phyloP scores from a whole-genome alignment of 768 basidiomycete genomes.

The Hirschioporus abietinus region DNA sequence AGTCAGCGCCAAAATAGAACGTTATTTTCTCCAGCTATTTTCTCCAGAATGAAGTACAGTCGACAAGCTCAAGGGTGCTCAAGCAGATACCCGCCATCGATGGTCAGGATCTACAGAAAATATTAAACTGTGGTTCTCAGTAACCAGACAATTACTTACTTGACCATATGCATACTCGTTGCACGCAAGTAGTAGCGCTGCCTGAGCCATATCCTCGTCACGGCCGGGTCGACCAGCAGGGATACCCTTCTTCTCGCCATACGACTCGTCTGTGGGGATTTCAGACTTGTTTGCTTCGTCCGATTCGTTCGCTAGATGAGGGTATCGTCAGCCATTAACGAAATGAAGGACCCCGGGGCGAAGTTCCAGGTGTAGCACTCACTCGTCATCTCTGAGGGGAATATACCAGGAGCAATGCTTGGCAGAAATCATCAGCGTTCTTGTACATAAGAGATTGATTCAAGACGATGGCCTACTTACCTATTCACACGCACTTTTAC shows the following conservation, averaged over 20 bases:
- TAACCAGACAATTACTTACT: constrained; percentile 16
- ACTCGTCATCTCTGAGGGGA: constrained; percentile 31
- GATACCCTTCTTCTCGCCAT: constrained; percentile 29
- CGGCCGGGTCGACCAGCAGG: constrained; percentile 29
- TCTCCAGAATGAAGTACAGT: no score
- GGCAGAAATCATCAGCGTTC: neutral
- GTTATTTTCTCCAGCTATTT: no score
- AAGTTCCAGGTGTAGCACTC: no score
- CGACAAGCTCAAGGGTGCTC: no score
- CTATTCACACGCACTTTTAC: constrained; percentile 32
- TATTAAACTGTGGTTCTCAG: no score
- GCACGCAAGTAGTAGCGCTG: constrained; percentile 25
- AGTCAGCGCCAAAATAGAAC: no score
- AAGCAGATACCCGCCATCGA: no score
- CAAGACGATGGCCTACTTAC: neutral
- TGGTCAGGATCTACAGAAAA: no score
- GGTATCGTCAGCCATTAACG: neutral
- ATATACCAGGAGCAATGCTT: constrained; percentile 29
- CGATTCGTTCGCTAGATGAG: constrained; percentile 13
- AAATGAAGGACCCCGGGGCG: no score
- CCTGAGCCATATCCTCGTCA: constrained; percentile 32
- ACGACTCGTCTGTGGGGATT: constrained; percentile 23
- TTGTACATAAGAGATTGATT: neutral
- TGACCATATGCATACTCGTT: constrained; percentile 32
- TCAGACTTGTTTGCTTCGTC: constrained; percentile 28